Evolutionary conservation across 495 filamentous ascomycete species (phyloP).

Genomic region (Podospora anserina): DNA sequence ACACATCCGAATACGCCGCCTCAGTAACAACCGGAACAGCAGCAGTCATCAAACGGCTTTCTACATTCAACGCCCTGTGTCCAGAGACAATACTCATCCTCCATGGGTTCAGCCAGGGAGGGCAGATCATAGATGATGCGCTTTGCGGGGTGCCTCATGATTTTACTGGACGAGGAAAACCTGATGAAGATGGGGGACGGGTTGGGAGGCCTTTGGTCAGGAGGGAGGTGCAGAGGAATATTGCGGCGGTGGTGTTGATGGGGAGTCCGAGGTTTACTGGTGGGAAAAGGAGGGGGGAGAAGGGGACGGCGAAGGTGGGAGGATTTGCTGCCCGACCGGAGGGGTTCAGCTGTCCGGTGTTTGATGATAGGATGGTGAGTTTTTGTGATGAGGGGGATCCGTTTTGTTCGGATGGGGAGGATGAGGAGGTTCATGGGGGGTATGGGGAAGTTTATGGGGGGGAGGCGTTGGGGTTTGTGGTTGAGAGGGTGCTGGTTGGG

Average conservation of each 20-base stretch:
- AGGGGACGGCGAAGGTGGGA: slow-evolving; percentile 49
- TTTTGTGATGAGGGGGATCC: slow-evolving; percentile 61
- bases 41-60: slow-evolving; percentile 53
- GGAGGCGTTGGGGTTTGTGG: slow-evolving; percentile 37
- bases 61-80: slow-evolving; percentile 47
- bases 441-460: slow-evolving; percentile 56
- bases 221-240: slow-evolving; percentile 43
- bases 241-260: slow-evolving; percentile 59
- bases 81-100: slow-evolving; percentile 53
- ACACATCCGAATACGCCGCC: slow-evolving; percentile 41
- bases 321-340: slow-evolving; percentile 59
- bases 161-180: background rate
- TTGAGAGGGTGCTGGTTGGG: slow-evolving; percentile 40
- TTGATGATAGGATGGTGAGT: slow-evolving; percentile 50
- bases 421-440: slow-evolving; percentile 52
- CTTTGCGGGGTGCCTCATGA: slow-evolving; percentile 56
- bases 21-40: slow-evolving; percentile 48
- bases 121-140: slow-evolving; percentile 58
- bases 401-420: slow-evolving; percentile 58
- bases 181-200: slow-evolving; percentile 24
- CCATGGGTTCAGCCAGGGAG: slow-evolving; percentile 61
- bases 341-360: slow-evolving; percentile 51
- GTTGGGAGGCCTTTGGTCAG: slow-evolving; percentile 36
- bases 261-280: slow-evolving; percentile 53
- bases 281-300: slow-evolving; percentile 44